These are phyloP conservation scores for Candida berthetii DNA, from an alignment of 805 yeast genomes.

Conservation along the genomic window DNA sequence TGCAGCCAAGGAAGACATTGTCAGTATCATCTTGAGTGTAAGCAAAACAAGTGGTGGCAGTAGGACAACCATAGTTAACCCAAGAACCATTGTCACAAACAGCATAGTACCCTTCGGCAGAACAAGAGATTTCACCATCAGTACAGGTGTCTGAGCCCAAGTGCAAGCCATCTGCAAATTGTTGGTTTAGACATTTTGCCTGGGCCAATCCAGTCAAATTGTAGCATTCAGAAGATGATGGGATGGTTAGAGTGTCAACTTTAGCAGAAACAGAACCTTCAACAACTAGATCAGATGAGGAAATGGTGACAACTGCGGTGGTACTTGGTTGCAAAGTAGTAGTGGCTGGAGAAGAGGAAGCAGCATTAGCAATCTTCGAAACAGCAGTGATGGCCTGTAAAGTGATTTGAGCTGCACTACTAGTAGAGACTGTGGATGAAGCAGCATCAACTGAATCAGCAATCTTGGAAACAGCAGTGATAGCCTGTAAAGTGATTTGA, in stretches of 20 bases:
- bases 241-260: background rate
- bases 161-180: slow-evolving; percentile 35
- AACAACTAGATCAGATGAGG: slow-evolving; percentile 1
- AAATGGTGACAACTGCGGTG: too few species aligned
- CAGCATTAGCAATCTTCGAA: background rate
- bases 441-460: background rate
- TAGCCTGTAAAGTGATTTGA: background rate
- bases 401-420: background rate
- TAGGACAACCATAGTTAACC: slow-evolving; percentile 53
- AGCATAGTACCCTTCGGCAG: slow-evolving; percentile 43
- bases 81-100: slow-evolving; percentile 52
- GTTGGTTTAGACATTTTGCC: slow-evolving; percentile 39
- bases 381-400: background rate
- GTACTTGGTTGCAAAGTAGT: too few species aligned
- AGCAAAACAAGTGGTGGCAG: slow-evolving; percentile 59
- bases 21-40: slow-evolving; percentile 30
- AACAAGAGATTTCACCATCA: slow-evolving; percentile 48
- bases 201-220: slow-evolving; percentile 29
- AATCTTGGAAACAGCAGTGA: slow-evolving; percentile 1
- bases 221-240: slow-evolving; percentile 23
- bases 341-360: background rate
- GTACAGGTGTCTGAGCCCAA: slow-evolving; percentile 37
- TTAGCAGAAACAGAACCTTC: slow-evolving; percentile 1
- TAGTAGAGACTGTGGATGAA: background rate
- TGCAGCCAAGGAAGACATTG: slow-evolving; percentile 42